These are phyloP conservation scores for Dioszegia crocea DNA, from an alignment of 768 basidiomycete genomes.

Conservation along the genomic window DNA sequence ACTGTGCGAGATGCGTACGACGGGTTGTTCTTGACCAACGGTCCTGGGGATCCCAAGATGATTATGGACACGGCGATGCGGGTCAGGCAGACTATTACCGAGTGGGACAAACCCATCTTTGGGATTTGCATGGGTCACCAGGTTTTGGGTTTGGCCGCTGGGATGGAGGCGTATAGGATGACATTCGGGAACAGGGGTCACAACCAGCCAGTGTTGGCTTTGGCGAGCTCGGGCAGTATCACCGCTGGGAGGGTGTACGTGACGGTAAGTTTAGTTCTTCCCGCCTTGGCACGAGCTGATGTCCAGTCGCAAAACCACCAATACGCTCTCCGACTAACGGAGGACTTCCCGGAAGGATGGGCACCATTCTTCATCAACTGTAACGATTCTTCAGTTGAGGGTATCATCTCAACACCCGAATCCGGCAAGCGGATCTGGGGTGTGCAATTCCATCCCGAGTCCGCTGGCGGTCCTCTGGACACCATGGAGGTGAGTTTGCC, in stretches of 20 bases:
- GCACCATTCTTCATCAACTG: constrained; percentile 99
- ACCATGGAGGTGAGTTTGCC: constrained; percentile 75
- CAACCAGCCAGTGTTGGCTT: constrained; percentile 94
- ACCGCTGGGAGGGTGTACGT: constrained; percentile 95
- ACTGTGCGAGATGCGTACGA: constrained; percentile 81
- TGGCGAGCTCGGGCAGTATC: constrained; percentile 89
- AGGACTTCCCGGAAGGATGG: constrained; percentile 95
- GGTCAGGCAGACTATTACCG: constrained; percentile 72
- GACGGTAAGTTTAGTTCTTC: constrained; percentile 51
- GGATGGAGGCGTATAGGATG: constrained; percentile 95
- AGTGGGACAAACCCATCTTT: constrained; percentile 92
- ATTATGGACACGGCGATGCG: constrained; percentile 79
- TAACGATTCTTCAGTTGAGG: constrained; percentile 97
- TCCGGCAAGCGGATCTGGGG: constrained; percentile 94
- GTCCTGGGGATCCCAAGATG: constrained; percentile 87
- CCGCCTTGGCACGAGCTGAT: constrained; percentile 2
- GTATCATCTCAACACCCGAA: constrained; percentile 86
- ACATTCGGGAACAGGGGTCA: constrained; percentile 99
- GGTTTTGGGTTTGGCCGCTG: constrained; percentile 94
- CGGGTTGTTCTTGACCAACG: constrained; percentile 93
- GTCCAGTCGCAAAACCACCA: constrained; percentile 74
- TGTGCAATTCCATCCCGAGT: constrained; percentile 99
- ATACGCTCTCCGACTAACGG: constrained; percentile 88
- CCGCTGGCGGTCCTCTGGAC: constrained; percentile 94
- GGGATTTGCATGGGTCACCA: constrained; percentile 99